phyloP scores from a whole-genome alignment of 768 basidiomycete species.

The Boletus huronensis region DNA sequence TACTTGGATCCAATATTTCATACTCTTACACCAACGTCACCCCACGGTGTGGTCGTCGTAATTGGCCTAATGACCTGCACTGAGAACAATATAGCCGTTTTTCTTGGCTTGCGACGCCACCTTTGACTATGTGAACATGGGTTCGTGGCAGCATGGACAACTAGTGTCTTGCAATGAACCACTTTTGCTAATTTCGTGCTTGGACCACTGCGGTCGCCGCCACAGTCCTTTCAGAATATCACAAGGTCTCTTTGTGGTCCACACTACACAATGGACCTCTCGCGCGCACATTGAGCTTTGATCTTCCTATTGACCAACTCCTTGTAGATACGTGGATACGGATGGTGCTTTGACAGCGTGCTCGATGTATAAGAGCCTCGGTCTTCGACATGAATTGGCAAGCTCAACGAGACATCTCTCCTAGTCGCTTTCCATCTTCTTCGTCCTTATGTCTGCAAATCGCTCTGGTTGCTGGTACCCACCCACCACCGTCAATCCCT shows the following conservation, averaged over 20 bases:
- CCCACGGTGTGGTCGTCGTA: conserved; percentile 1
- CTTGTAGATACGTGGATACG: neutral
- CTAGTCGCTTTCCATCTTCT: neutral
- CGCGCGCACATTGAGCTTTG: neutral
- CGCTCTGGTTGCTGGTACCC: neutral
- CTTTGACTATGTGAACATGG: neutral
- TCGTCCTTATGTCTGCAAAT: conserved; percentile 3
- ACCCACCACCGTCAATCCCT: conserved; percentile 4
- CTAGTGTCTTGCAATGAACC: neutral
- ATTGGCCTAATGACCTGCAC: neutral
- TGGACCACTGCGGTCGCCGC: neutral
- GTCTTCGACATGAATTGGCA: neutral
- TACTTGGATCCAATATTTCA: conserved; percentile 4
- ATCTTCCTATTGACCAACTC: conserved; percentile 1
- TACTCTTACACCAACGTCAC: neutral
- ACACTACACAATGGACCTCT: neutral
- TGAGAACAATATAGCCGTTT: conserved; percentile 3
- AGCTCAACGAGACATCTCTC: neutral
- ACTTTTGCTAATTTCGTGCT: neutral
- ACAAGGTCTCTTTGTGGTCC: neutral
- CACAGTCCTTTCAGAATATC: neutral
- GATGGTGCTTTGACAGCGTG: neutral
- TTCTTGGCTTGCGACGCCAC: neutral
- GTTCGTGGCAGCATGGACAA: neutral
- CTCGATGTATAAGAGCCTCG: conserved; percentile 2